Conservation (phyloP, 2,329 filamentous ascomycete genomes). For the Penicillium oxalicum region DNA sequence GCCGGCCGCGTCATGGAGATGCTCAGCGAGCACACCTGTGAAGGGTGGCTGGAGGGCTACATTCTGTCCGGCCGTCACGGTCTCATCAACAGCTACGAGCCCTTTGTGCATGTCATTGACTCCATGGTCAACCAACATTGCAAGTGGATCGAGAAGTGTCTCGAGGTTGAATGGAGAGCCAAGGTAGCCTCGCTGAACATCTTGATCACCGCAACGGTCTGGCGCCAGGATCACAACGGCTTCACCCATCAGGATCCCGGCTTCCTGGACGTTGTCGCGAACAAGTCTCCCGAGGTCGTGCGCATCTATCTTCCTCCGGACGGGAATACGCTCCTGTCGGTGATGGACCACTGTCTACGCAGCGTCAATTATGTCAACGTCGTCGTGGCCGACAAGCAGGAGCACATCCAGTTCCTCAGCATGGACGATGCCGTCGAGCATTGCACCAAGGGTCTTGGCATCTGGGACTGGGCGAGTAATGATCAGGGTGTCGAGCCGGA, state of each 20-base stretch:
- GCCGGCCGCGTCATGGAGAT: constrained; percentile 76
- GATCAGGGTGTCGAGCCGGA: constrained; percentile 64
- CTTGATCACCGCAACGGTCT: constrained; percentile 69
- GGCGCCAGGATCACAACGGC: constrained; percentile 78
- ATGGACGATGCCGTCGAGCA: constrained; percentile 69
- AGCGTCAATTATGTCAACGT: constrained; percentile 76
- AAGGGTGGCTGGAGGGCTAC: constrained; percentile 78
- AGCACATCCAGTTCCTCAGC: constrained; percentile 67
- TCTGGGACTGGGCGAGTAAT: constrained; percentile 72
- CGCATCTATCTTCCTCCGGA: constrained; percentile 77
- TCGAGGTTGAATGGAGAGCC: constrained; percentile 71
- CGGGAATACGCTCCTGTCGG: constrained; percentile 69
- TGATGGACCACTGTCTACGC: constrained; percentile 69
- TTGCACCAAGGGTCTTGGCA: constrained; percentile 71
- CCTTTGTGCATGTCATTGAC: constrained; percentile 77
- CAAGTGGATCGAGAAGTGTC: constrained; percentile 77
- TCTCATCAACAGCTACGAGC: constrained; percentile 73
- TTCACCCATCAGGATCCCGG: constrained; percentile 78
- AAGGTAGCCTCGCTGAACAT: constrained; percentile 73
- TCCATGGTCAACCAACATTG: constrained; percentile 83
- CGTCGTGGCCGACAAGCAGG: constrained; percentile 72
- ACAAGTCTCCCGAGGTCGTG: constrained; percentile 73
- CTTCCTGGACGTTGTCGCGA: constrained; percentile 72
- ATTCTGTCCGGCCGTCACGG: constrained; percentile 69
- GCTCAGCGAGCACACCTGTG: constrained; percentile 72